A percentile compares a stretch with the other conserved stretches of the same genome.
phyloP scores from a whole-genome alignment of 306 rosid genomes.

The Prinsepia uniflora region DNA sequence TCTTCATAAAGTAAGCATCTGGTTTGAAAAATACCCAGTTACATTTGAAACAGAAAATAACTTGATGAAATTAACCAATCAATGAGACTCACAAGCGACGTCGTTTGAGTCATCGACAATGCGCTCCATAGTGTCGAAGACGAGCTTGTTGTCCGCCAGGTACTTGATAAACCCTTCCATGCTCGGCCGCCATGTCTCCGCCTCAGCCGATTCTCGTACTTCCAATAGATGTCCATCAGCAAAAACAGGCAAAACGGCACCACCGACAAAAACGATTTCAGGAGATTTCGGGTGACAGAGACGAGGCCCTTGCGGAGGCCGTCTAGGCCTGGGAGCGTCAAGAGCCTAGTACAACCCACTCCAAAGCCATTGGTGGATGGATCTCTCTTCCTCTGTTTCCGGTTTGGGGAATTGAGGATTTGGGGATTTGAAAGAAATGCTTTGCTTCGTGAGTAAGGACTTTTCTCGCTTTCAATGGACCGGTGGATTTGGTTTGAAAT shows the following conservation, averaged over 20 bases:
- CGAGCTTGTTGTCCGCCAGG: constrained; percentile 64
- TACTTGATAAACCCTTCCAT: constrained; percentile 57
- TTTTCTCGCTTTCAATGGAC: no score
- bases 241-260: constrained; percentile 91
- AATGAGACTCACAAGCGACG: constrained; percentile 54
- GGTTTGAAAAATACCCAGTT: constrained; percentile 12
- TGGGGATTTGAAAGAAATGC: no score
- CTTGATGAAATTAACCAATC: background rate
- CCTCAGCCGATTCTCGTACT: constrained; percentile 66
- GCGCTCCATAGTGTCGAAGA: constrained; percentile 71
- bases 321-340: constrained; percentile 84
- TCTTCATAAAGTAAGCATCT: constrained; percentile 76
- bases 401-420: no score
- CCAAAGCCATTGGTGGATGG: constrained; percentile 87
- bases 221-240: constrained; percentile 96
- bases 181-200: constrained; percentile 58
- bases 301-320: constrained; percentile 82
- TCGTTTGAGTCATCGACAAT: constrained; percentile 65
- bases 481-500: no score
- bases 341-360: constrained; percentile 95
- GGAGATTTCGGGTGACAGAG: no score
- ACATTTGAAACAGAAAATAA: background rate
- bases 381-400: no score
- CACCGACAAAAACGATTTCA: constrained; percentile 85
- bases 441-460: no score